These are phyloP conservation scores for Trichomonas gallinae DNA, from an alignment of 208 protist genomes.

Conservation along the genomic window DNA sequence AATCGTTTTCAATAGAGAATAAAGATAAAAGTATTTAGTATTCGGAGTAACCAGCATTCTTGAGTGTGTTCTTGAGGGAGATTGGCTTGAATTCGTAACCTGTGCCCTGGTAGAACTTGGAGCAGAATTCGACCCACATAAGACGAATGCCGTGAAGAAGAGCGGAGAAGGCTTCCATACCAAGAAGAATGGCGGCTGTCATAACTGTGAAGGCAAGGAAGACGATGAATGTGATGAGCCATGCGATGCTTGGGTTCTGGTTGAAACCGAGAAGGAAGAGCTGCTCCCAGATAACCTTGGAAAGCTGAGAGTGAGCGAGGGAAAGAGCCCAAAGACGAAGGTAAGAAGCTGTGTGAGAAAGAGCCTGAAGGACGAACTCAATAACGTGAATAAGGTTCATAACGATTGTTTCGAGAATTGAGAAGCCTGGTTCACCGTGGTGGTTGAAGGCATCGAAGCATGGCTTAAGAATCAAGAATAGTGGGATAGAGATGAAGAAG, in stretches of 20 bases:
- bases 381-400: constrained; percentile 97
- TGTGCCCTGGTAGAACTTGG: constrained; percentile 34
- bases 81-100: constrained; percentile 13
- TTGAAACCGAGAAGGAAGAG: background rate
- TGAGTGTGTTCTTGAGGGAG: background rate
- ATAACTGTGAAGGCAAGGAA: constrained; percentile 74
- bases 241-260: background rate
- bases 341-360: constrained; percentile 99
- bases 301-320: constrained; percentile 76
- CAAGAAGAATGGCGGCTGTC: constrained; percentile 81
- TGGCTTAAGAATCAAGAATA: constrained; percentile 20
- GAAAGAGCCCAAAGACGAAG: constrained; percentile 98
- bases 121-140: constrained; percentile 57
- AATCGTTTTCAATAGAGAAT: no score
- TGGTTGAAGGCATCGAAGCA: background rate
- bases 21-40: background rate
- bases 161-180: constrained; percentile 94
- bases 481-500: constrained; percentile 25
- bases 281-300: background rate
- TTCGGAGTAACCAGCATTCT: background rate
- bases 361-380: constrained; percentile 90
- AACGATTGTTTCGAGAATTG: constrained; percentile 78
- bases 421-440: background rate
- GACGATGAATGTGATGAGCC: constrained; percentile 61
- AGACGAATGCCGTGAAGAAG: constrained; percentile 94